Conservation (phyloP, 2,329 filamentous ascomycete species). For the Trichoderma polysporum region DNA sequence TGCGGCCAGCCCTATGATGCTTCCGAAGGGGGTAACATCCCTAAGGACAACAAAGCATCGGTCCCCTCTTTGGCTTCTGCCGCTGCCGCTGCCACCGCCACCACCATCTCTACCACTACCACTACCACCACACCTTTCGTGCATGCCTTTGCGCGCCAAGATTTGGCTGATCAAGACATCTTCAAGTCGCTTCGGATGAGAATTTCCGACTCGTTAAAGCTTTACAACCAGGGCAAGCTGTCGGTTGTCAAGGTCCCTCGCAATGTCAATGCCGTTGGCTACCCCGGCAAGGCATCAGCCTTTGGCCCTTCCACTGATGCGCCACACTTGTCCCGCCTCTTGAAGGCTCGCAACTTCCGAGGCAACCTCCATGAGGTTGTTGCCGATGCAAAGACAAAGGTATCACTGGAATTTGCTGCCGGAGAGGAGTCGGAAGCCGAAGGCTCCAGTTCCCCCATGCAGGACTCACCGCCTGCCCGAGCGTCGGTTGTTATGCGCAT, state of each 20-base stretch:
- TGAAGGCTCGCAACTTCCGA: slow-evolving; percentile 61
- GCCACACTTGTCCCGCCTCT: slow-evolving; percentile 66
- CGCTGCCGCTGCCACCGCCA: background rate
- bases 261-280: slow-evolving; percentile 20
- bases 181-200: slow-evolving; percentile 51
- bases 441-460: slow-evolving; percentile 20
- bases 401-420: slow-evolving; percentile 52
- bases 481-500: slow-evolving; percentile 54
- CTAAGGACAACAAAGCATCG: slow-evolving; percentile 29
- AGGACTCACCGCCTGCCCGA: slow-evolving; percentile 29
- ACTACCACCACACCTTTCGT: slow-evolving; percentile 24
- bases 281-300: slow-evolving; percentile 9
- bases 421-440: slow-evolving; percentile 54
- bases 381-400: slow-evolving; percentile 56
- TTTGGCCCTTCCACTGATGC: slow-evolving; percentile 50
- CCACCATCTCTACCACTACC: background rate
- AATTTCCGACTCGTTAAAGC: slow-evolving; percentile 53
- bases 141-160: slow-evolving; percentile 40
- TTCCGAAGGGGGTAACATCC: slow-evolving; percentile 23
- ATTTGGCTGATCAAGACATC: slow-evolving; percentile 54
- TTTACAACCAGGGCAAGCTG: slow-evolving; percentile 53
- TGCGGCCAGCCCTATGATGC: slow-evolving; percentile 78
- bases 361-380: slow-evolving; percentile 60
- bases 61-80: slow-evolving; percentile 19
- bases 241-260: slow-evolving; percentile 43